These are phyloP conservation scores for Hypoxylon lenormandii DNA, from an alignment of 495 filamentous ascomycete species.

Conservation along the genomic window DNA sequence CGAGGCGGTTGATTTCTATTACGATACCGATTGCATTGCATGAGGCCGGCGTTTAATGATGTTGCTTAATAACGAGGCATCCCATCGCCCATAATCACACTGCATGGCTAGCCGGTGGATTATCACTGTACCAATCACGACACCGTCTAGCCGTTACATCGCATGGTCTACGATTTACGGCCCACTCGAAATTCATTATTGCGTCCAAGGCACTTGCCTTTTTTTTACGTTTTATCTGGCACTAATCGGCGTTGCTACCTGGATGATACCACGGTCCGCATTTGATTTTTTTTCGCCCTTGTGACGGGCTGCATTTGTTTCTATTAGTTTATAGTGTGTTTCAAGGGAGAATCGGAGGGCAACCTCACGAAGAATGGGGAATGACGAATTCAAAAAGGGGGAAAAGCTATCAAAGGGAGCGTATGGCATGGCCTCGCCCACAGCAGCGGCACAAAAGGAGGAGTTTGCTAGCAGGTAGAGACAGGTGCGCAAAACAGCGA, in stretches of 20 bases:
- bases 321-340: conserved; percentile 50
- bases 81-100: conserved; percentile 43
- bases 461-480: conserved; percentile 39
- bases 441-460: conserved; percentile 16
- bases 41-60: conserved; percentile 58
- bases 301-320: conserved; percentile 49
- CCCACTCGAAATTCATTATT: conserved; percentile 30
- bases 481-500: conserved; percentile 31
- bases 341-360: conserved; percentile 52
- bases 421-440: conserved; percentile 27
- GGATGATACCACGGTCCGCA: conserved; percentile 57
- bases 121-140: conserved; percentile 45
- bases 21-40: conserved; percentile 61
- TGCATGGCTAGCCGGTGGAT: conserved; percentile 42
- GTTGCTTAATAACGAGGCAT: conserved; percentile 47
- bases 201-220: conserved; percentile 54
- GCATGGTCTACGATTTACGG: conserved; percentile 35
- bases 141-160: conserved; percentile 52
- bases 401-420: conserved; percentile 26
- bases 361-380: conserved; percentile 47
- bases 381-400: conserved; percentile 40
- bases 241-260: conserved; percentile 53
- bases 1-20: conserved; percentile 51
- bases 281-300: conserved; percentile 45
- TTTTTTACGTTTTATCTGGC: conserved; percentile 45